Conservation (phyloP, 139 green algal species). For the Haematococcus lacustris region DNA sequence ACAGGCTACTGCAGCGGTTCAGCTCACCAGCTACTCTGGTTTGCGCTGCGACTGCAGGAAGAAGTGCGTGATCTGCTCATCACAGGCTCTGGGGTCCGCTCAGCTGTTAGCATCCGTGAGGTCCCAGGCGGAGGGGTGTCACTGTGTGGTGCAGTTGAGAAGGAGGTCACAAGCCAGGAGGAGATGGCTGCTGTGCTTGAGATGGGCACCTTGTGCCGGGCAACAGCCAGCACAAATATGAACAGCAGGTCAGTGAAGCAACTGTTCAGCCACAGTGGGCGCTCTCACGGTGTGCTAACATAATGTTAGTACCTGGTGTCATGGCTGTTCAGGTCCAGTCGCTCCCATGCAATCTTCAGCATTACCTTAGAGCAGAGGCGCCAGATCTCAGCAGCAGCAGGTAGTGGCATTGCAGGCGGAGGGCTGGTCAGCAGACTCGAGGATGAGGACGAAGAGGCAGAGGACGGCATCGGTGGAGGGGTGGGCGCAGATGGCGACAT, state of each 20-base stretch:
- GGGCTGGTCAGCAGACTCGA: constrained; percentile 8
- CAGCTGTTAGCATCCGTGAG: constrained; percentile 71
- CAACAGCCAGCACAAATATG: constrained; percentile 84
- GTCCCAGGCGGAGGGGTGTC: constrained; percentile 58
- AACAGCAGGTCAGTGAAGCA: constrained; percentile 65
- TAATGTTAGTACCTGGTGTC: too few species aligned
- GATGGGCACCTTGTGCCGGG: constrained; percentile 64
- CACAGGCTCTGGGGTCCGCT: constrained; percentile 7
- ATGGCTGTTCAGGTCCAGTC: constrained; percentile 38
- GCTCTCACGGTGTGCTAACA: too few species aligned
- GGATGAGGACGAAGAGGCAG: constrained; percentile 37
- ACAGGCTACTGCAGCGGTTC: too few species aligned
- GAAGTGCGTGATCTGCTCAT: constrained; percentile 73
- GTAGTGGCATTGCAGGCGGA: background rate
- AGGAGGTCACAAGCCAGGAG: constrained; percentile 56
- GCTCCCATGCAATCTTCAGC: constrained; percentile 96
- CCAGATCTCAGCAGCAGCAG: constrained; percentile 14
- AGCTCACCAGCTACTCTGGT: too few species aligned
- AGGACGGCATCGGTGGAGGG: constrained; percentile 3
- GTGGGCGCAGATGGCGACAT: constrained; percentile 21
- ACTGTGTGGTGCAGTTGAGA: constrained; percentile 70
- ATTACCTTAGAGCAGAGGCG: constrained; percentile 91
- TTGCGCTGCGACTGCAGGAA: too few species aligned
- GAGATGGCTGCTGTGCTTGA: constrained; percentile 80
- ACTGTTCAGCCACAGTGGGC: too few species aligned